These are phyloP conservation scores for Atkinsonella texensis DNA, from an alignment of 2,329 filamentous ascomycete genomes.

Conservation along the genomic window DNA sequence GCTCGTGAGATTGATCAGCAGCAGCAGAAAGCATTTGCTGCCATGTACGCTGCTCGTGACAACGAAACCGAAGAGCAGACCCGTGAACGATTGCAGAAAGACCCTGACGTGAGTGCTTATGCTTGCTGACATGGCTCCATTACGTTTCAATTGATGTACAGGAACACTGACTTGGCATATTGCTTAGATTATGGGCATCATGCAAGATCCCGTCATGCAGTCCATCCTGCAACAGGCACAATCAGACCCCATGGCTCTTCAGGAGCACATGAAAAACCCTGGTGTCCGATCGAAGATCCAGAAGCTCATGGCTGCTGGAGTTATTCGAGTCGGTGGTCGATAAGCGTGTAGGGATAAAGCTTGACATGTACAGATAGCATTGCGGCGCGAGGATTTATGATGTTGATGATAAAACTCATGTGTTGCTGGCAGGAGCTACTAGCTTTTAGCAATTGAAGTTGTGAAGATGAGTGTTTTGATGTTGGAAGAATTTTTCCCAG, in stretches of 20 bases:
- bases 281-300: slow-evolving; percentile 79
- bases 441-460: no score
- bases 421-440: not conserved
- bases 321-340: slow-evolving; percentile 60
- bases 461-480: no score
- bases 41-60: slow-evolving; percentile 82
- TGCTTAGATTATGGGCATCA: slow-evolving; percentile 66
- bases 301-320: slow-evolving; percentile 85
- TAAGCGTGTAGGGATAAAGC: slow-evolving; percentile 11
- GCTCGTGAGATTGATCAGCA: slow-evolving; percentile 85
- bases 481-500: no score
- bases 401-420: slow-evolving; percentile 2
- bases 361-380: slow-evolving; percentile 9
- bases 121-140: not conserved
- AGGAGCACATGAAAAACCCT: slow-evolving; percentile 95
- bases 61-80: slow-evolving; percentile 97
- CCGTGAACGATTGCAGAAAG: slow-evolving; percentile 75
- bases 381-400: slow-evolving; percentile 5
- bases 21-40: slow-evolving; percentile 80
- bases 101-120: slow-evolving; percentile 63
- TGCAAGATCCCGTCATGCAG: slow-evolving; percentile 97
- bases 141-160: not conserved
- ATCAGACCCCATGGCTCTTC: slow-evolving; percentile 77
- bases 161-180: not conserved
- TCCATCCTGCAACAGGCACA: slow-evolving; percentile 94